Percentiles rank a stretch among this genome's conserved stretches.
phyloP scores from a whole-genome alignment of 2,329 filamentous ascomycete species.

The Xylaria sp. region DNA sequence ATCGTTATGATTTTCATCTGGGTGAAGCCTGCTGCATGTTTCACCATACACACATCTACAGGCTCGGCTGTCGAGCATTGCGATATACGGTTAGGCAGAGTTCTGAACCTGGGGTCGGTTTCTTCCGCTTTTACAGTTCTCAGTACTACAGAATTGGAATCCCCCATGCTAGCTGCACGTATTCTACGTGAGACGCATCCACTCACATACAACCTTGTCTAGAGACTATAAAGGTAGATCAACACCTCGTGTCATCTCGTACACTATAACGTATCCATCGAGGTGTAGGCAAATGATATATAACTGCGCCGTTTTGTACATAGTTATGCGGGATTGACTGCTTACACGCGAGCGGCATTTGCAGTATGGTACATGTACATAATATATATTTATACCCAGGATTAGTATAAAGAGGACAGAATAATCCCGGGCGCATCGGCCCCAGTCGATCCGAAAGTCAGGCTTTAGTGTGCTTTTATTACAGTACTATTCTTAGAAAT shows the following conservation, averaged over 20 bases:
- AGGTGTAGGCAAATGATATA: too few relatives aligned
- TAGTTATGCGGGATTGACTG: not conserved
- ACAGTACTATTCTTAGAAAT: conserved; percentile 25
- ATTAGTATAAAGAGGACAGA: conserved; percentile 13
- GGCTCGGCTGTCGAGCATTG: conserved; percentile 17
- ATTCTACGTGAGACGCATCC: conserved; percentile 14
- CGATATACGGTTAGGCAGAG: conserved; percentile 13
- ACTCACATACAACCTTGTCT: not conserved
- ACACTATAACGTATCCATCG: too few relatives aligned
- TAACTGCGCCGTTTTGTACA: too few relatives aligned
- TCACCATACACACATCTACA: conserved; percentile 13
- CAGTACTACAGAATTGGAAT: not conserved
- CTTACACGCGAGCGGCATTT: not conserved
- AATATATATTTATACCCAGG: too few relatives aligned
- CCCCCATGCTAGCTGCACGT: not conserved
- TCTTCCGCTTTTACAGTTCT: conserved; percentile 13
- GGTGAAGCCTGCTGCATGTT: conserved; percentile 18
- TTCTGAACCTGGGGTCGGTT: conserved; percentile 22
- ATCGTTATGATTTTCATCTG: conserved; percentile 5
- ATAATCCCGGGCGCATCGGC: conserved; percentile 18
- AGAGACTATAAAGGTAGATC: not conserved
- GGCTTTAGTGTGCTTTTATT: conserved; percentile 16
- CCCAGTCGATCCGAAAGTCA: conserved; percentile 24
- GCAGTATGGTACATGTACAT: not conserved
- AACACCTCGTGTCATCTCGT: not conserved